Evolutionary conservation across 331 rosid genomes (phyloP).

Genomic region (Quercus lobata): DNA sequence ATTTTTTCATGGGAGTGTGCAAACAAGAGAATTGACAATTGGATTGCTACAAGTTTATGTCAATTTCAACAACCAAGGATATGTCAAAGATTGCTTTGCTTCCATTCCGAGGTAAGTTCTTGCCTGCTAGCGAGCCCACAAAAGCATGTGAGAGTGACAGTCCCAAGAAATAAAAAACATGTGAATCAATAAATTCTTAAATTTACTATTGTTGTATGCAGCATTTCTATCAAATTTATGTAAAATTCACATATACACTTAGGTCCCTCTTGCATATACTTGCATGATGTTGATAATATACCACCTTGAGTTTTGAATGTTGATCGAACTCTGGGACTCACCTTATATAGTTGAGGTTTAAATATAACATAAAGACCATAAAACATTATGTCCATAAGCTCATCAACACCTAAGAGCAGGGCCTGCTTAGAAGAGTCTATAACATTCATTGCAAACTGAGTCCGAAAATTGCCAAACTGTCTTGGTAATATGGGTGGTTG

Average conservation of each 20-base stretch:
- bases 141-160: background rate
- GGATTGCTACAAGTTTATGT: background rate
- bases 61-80: background rate
- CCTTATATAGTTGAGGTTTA: background rate
- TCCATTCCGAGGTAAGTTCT: background rate
- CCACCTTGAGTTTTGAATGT: background rate
- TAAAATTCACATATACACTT: too few relatives aligned
- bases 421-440: background rate
- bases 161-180: background rate
- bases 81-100: background rate
- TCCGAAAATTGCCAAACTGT: background rate
- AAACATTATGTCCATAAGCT: too few relatives aligned
- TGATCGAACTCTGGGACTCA: background rate
- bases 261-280: too few relatives aligned
- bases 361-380: background rate
- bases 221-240: too few relatives aligned
- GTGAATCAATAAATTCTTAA: too few relatives aligned
- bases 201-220: too few relatives aligned
- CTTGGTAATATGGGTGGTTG: background rate
- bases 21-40: background rate
- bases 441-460: background rate
- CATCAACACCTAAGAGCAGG: background rate
- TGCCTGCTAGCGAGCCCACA: background rate
- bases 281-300: too few relatives aligned
- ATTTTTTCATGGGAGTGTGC: too few relatives aligned